Evolutionary conservation across 1,284 basidiomycete genomes (phyloP), one percentile per base, ranked within the genome.

Genomic region (Amylostereum areolatum): DNA sequence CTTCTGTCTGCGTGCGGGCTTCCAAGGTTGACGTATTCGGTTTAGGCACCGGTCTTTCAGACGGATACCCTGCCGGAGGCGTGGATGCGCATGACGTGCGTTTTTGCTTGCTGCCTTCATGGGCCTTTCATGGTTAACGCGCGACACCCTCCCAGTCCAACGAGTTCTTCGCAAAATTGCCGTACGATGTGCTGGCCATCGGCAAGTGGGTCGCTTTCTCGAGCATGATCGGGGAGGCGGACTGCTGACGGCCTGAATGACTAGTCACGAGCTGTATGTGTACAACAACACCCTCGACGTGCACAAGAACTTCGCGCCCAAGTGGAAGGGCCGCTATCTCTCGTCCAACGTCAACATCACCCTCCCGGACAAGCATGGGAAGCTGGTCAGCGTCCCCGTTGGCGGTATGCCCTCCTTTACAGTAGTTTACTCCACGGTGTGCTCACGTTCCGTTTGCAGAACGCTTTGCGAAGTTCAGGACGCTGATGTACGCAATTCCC

Each of bases 301-400:
- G 78, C 43, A 89, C 66, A 72, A 80, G 50, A 86, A 89, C 64
- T 90, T 89, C 60, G 84, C 74, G 4, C 89, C 89, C 2, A 69
- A 77, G 47, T 74, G 85, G 66, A 73, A 77, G 1, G 89, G 89
- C 9, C 78, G 87, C 42, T 92, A 91, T 61, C 70, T 95, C 40
- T 83, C 89, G 0, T 89, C 85, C 3, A 94, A 93, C 60, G 88
- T 81, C 43, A 91, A 93, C 65, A 91, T 94, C 59, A 92, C 89
- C 0, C 60, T 89, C 7, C 56, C 71, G 7, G 74, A 80, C 57
- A 67, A 75, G 42, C 60, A 78, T 30, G 77, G 74, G 28, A 70
- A 78, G 18, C 56, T 57, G 3, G 68, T 75, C 51, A 80, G 67
- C 56, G 74, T 81, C 0, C 85, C 85, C 0, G 75, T 89, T 46